These are phyloP conservation scores for Cryphonectria naterciae DNA, from an alignment of 2,329 filamentous ascomycete species.

Conservation along the genomic window DNA sequence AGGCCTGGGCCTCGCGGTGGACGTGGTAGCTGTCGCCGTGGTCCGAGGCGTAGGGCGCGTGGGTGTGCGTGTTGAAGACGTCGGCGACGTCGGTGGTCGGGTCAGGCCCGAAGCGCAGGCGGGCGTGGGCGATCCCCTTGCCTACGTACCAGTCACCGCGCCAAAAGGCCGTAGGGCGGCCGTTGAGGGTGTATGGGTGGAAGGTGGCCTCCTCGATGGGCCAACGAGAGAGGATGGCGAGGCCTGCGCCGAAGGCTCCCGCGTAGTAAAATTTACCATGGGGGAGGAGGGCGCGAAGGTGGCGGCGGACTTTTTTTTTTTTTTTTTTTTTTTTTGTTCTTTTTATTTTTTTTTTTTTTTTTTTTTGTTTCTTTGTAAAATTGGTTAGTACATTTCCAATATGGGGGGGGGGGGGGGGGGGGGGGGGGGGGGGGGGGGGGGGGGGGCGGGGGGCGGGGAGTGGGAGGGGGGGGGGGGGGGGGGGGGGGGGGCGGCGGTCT, in stretches of 20 bases:
- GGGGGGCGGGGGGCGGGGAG: too few relatives aligned
- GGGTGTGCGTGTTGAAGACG: slow-evolving; percentile 91
- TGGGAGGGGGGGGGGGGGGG: too few relatives aligned
- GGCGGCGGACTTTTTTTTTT: slow-evolving; percentile 60
- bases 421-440: too few relatives aligned
- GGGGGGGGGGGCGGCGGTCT: too few relatives aligned
- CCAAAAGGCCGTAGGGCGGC: slow-evolving; percentile 90
- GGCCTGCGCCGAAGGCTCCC: slow-evolving; percentile 85
- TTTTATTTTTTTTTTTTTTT: too few relatives aligned
- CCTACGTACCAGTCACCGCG: slow-evolving; percentile 96
- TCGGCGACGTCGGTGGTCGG: slow-evolving; percentile 69
- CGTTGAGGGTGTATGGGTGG: slow-evolving; percentile 87
- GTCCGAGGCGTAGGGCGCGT: slow-evolving; percentile 84
- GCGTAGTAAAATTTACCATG: slow-evolving; percentile 92
- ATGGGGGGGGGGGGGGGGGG: too few relatives aligned
- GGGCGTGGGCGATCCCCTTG: slow-evolving; percentile 86
- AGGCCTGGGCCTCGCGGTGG: slow-evolving; percentile 89
- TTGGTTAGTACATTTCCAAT: too few relatives aligned
- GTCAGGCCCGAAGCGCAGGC: slow-evolving; percentile 70
- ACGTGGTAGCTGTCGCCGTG: slow-evolving; percentile 82
- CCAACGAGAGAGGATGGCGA: slow-evolving; percentile 90
- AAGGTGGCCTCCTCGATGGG: slow-evolving; percentile 89
- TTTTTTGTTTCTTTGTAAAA: too few relatives aligned
- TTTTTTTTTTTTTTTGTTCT: too few relatives aligned
- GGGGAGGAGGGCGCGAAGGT: slow-evolving; percentile 75